These are phyloP conservation scores for Pyrenophora seminiperda DNA, from an alignment of 2,329 filamentous ascomycete species.

Conservation along the genomic window DNA sequence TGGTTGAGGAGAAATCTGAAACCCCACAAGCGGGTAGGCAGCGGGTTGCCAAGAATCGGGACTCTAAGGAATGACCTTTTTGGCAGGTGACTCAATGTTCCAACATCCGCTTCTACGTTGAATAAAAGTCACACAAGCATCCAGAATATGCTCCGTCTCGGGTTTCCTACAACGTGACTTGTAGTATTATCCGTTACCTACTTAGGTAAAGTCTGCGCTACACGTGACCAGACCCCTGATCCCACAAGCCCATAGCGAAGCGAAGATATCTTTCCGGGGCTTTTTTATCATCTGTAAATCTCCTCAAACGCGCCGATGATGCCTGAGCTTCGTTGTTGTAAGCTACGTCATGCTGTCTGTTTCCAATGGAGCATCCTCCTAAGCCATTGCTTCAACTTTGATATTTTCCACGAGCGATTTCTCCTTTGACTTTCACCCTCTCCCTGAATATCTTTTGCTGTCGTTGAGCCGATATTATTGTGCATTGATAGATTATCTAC, in stretches of 20 bases:
- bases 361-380: background rate
- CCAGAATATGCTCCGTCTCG: too few relatives aligned
- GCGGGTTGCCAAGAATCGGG: slow-evolving; percentile 12
- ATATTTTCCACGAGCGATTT: background rate
- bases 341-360: too few relatives aligned
- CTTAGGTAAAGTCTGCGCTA: too few relatives aligned
- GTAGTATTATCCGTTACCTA: too few relatives aligned
- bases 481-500: background rate
- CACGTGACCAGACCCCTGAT: too few relatives aligned
- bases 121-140: too few relatives aligned
- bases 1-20: slow-evolving; percentile 15
- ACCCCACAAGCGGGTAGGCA: slow-evolving; percentile 9
- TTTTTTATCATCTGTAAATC: too few relatives aligned
- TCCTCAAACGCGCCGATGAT: too few relatives aligned
- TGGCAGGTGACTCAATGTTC: background rate
- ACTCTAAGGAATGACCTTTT: background rate
- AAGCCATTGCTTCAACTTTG: background rate
- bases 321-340: too few relatives aligned
- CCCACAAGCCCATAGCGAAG: too few relatives aligned
- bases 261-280: too few relatives aligned
- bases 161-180: too few relatives aligned
- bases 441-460: background rate
- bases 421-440: background rate
- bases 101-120: background rate
- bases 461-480: background rate